phyloP scores from a whole-genome alignment of 345 rosid species.

The Trapa incisa region DNA sequence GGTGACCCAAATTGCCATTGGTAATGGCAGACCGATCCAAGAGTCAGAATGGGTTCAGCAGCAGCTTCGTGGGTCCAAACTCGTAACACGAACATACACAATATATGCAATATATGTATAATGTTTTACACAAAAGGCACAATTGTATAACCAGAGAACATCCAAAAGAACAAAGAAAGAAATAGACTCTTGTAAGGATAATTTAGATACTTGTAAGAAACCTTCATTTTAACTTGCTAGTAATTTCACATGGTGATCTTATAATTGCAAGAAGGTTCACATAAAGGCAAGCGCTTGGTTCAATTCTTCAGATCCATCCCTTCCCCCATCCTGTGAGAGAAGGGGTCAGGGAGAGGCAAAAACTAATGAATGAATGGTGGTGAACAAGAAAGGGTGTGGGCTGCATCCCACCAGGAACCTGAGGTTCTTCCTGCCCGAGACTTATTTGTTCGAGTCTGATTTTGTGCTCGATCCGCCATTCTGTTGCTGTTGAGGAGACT shows the following conservation, averaged over 20 bases:
- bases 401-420: background rate
- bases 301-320: background rate
- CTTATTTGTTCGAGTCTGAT: background rate
- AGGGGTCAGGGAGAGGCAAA: background rate
- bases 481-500: background rate
- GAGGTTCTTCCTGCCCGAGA: slow-evolving; percentile 2
- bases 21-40: background rate
- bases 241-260: background rate
- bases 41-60: background rate
- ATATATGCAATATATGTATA: slow-evolving; percentile 2
- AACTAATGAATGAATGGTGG: slow-evolving; percentile 3
- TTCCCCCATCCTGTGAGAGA: background rate
- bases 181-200: background rate
- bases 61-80: background rate
- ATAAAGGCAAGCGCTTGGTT: background rate
- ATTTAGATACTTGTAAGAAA: background rate
- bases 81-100: background rate
- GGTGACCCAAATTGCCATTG: too few species aligned
- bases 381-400: background rate
- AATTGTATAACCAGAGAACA: background rate
- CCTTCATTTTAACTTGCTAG: background rate
- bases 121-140: background rate
- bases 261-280: background rate
- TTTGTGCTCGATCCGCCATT: background rate
- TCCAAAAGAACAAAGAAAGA: background rate